Conservation (phyloP, 2,329 filamentous ascomycete species). For the Calonectria montana region DNA sequence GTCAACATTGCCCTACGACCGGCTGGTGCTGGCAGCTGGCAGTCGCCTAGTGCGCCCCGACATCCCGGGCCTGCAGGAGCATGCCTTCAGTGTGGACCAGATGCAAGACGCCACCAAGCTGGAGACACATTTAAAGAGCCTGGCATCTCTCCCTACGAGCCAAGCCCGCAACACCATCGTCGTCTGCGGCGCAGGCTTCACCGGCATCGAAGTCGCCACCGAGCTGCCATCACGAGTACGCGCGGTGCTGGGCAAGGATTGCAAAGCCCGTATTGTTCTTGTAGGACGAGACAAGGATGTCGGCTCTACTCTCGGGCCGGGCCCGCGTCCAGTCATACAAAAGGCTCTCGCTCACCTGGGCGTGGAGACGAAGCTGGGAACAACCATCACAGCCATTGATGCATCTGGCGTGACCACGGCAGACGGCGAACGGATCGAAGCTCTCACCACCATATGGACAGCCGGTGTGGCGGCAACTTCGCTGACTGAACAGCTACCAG, state of each 20-base stretch:
- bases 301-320: slow-evolving; percentile 46
- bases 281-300: slow-evolving; percentile 42
- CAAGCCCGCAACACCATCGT: slow-evolving; percentile 47
- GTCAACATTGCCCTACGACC: slow-evolving; percentile 39
- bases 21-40: slow-evolving; percentile 50
- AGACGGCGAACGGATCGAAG: slow-evolving; percentile 46
- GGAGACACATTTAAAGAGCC: slow-evolving; percentile 42
- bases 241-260: slow-evolving; percentile 26
- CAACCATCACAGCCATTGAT: slow-evolving; percentile 41
- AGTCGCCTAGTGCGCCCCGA: slow-evolving; percentile 45
- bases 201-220: slow-evolving; percentile 45
- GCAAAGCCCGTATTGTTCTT: slow-evolving; percentile 37
- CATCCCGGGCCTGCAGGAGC: slow-evolving; percentile 40
- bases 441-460: slow-evolving; percentile 50
- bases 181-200: slow-evolving; percentile 48
- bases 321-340: slow-evolving; percentile 45
- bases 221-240: slow-evolving; percentile 46
- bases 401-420: slow-evolving; percentile 36
- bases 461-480: slow-evolving; percentile 47
- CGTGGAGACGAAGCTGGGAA: slow-evolving; percentile 45
- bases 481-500: slow-evolving; percentile 46
- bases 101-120: slow-evolving; percentile 40
- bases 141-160: slow-evolving; percentile 33
- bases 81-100: slow-evolving; percentile 49
- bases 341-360: slow-evolving; percentile 43